phyloP scores from a whole-genome alignment of 2,329 filamentous ascomycete genomes.

The Paecilomyces formosus region DNA sequence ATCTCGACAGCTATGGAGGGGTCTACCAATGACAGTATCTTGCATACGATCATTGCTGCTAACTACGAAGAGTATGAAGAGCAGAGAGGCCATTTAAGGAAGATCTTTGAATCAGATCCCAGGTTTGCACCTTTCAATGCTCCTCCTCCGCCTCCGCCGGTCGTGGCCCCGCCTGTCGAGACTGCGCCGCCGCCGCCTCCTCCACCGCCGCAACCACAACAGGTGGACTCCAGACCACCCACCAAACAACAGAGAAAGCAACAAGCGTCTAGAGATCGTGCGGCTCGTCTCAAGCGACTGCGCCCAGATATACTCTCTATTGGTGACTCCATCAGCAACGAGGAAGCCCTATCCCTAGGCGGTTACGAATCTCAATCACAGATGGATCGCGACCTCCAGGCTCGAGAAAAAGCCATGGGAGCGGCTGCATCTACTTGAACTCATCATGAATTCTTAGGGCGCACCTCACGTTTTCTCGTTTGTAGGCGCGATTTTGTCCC shows the following conservation, averaged over 20 bases:
- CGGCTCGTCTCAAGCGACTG: conserved; percentile 19
- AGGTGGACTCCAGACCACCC: conserved; percentile 9
- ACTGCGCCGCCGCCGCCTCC: conserved; percentile 7
- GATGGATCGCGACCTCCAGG: conserved; percentile 23
- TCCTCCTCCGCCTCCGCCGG: conserved; percentile 18
- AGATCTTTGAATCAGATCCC: conserved; percentile 40
- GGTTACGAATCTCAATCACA: conserved; percentile 22
- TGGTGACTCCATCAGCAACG: conserved; percentile 18
- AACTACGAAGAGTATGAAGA: conserved; percentile 68
- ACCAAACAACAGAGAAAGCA: conserved; percentile 20
- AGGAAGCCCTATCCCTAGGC: conserved; percentile 21
- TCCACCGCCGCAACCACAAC: not conserved
- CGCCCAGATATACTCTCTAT: conserved; percentile 22
- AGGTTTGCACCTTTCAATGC: conserved; percentile 22
- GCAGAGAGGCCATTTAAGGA: conserved; percentile 58
- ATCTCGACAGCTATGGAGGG: conserved; percentile 14
- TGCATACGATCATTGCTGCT: conserved; percentile 65
- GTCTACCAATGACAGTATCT: conserved; percentile 46
- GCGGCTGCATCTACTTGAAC: not conserved
- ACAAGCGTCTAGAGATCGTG: conserved; percentile 20
- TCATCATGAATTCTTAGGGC: not conserved
- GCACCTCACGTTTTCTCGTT: not conserved
- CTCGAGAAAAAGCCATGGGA: conserved; percentile 14
- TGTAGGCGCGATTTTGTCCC: not conserved
- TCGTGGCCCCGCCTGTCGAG: conserved; percentile 13